Evolutionary conservation across 164 flowering plant species (phyloP), one percentile per base, ranked within the genome.

Genomic region (Vitis labrusca): DNA sequence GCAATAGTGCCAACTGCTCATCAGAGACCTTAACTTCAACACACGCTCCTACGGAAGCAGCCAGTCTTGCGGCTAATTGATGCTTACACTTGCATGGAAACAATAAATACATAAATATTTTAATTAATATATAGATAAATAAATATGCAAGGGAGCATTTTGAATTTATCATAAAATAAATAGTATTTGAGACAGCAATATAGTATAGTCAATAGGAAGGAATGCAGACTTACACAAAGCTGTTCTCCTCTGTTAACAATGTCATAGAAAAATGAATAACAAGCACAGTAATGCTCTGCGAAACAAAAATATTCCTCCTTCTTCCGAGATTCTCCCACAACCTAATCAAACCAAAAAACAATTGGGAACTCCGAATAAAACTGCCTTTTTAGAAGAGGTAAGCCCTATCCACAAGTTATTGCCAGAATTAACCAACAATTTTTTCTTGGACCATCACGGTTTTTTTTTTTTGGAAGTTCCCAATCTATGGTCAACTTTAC

Each of bases 61-160:
- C 96, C 66, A 94, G 88, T 67, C 93, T 88, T n/a, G 97, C 97
- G 69, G 98, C 99, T 70, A 92, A 75, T 74, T 91, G 98, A 84
- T 94, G 99, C 86, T 94, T 94, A 76, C 99, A 94, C 98, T 94
- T 83, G 51, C 61, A 8, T 49, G 63, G 16, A 66, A 10, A 14
- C 59, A 59, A 48, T 8, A 30, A 69, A 32, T 16, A 8, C 30
- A 64, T 12, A 17, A 12, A 48, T 32, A 49, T 9, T n/a, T 3
- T 44, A 62, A 62, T 37, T 48, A 8, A 10, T 32, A 23, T 37
- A 30, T 64, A 53, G 30, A 27, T 0, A 8, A 48, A 55, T 8
- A 3, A 47, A 50, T 27, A 23, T 1, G 44, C 16, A 23, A 70
- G 61, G 16, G 30, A 58, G 12, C 19, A 66, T 11, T 44, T 52